These are phyloP conservation scores for Colletotrichum tropicale DNA, from an alignment of 2,329 filamentous ascomycete species.

Conservation along the genomic window DNA sequence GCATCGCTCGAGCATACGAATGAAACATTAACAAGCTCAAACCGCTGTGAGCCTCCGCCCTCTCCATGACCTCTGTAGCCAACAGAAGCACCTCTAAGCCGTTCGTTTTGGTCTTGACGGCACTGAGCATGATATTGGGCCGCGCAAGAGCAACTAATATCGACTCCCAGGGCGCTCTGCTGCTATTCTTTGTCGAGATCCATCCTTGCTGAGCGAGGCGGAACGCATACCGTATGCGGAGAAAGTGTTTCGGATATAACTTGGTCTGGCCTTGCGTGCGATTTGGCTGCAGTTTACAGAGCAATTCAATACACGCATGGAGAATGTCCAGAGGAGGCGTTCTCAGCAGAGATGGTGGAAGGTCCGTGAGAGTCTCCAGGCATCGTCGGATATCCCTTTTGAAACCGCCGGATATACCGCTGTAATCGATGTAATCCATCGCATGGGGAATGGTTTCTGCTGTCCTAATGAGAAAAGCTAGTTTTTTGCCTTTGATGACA, in stretches of 20 bases:
- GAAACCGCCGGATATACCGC: background rate
- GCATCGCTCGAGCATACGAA: background rate
- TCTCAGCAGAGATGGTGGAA: background rate
- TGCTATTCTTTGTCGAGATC: background rate
- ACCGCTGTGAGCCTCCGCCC: background rate
- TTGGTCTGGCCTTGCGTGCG: background rate
- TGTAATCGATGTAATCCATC: conserved; percentile 32
- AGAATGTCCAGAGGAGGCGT: conserved; percentile 33
- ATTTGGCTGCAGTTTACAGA: conserved; percentile 14
- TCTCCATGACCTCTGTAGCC: background rate
- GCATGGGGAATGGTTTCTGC: conserved; percentile 18
- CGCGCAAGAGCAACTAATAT: conserved; percentile 4
- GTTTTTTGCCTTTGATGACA: conserved; percentile 23
- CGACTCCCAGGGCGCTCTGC: conserved; percentile 7
- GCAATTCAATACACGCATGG: conserved; percentile 6
- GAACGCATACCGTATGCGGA: conserved; percentile 1
- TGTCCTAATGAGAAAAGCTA: conserved; percentile 11
- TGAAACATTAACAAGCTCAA: conserved; percentile 23
- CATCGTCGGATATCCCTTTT: background rate
- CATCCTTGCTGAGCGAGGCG: background rate
- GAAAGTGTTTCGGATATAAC: background rate
- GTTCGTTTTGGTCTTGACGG: background rate
- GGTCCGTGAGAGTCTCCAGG: background rate
- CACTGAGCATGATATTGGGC: conserved; percentile 13
- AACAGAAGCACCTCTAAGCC: background rate